Evolutionary conservation across 2,329 filamentous ascomycete genomes (phyloP), one percentile per base, ranked within the genome.

Genomic region (Aphanocladium album): DNA sequence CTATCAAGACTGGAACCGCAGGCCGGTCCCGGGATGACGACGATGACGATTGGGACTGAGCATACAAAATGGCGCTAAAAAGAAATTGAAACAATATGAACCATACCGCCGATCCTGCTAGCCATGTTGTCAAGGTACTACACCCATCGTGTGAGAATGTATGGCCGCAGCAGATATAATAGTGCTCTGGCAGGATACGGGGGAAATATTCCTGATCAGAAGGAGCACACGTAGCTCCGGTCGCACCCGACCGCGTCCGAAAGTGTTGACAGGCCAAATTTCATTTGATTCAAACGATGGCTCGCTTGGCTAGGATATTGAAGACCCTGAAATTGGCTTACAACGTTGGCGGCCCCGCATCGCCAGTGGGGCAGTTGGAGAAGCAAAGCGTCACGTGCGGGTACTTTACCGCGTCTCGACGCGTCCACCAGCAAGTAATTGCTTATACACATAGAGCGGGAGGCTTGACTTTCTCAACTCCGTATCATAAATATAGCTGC

Each of bases 41-140:
- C 39, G 82, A 84, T 47, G 78, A 77, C 63, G 83, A 86, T 67
- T 87, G 84, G 83, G 84, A 88, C 67, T 88, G 76, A 79, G 60
- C 33, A 14, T 58, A 56, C 37, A 60, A 19, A 54, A 27, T 49
- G 25, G 46, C 45, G 23, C 11, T 37, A 41, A 35, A 14, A 47
- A 37, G 35, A 39, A 39, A 39, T 39, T 49, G 56, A 57, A 46
- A 33, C 46, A 19, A 56, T 45, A 54, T n/a, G 39, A 54, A 19
- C 45, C 19, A 14, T 33, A 37, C 50, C 27, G n/a, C 41, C n/a
- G 47, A 30, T 51, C n/a, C 25, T 43, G 25, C 37, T 19, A 35
- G 45, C n/a, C n/a, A 16, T 23, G 16, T 45, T 46, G 53, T 11
- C 21, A n/a, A 25, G 43, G n/a, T n/a, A n/a, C 19, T 37, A 19